These are phyloP conservation scores for Schwanniomyces sp. DNA, from an alignment of 805 yeast genomes.

Conservation along the genomic window DNA sequence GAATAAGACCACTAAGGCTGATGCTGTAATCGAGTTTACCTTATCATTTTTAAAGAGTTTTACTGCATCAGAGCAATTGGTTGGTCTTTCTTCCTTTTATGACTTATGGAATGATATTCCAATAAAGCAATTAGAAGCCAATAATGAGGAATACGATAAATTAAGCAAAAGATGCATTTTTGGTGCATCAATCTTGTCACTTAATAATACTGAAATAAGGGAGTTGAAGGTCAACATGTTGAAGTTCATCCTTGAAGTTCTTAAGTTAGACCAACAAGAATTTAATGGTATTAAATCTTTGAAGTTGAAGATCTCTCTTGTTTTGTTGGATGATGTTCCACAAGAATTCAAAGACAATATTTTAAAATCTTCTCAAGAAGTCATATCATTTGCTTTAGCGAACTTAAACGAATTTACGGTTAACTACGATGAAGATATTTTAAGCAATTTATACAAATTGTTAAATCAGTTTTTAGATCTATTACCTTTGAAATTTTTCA, in stretches of 20 bases:
- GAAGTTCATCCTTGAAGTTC: conserved; percentile 55
- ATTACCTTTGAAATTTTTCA: conserved; percentile 74
- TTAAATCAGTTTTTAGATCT: conserved; percentile 65
- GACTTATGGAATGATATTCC: conserved; percentile 54
- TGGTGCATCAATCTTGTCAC: conserved; percentile 57
- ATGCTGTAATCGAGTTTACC: conserved; percentile 68
- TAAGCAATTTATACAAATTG: conserved; percentile 44
- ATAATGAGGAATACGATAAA: conserved; percentile 32
- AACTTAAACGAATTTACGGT: conserved; percentile 36
- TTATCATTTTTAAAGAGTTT: conserved; percentile 69
- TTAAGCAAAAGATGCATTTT: conserved; percentile 58
- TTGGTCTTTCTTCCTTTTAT: conserved; percentile 51
- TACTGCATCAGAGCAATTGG: conserved; percentile 63
- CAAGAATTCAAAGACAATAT: conserved; percentile 26
- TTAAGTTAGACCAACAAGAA: conserved; percentile 26
- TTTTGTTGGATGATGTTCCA: conserved; percentile 43
- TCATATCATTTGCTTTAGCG: conserved; percentile 34
- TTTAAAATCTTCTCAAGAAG: conserved; percentile 31
- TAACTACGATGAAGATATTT: conserved; percentile 10
- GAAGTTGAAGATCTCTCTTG: conserved; percentile 54
- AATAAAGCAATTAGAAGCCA: conserved; percentile 36
- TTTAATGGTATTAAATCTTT: conserved; percentile 19
- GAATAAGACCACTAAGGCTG: conserved; percentile 65
- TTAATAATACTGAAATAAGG: conserved; percentile 48
- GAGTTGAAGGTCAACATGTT: conserved; percentile 52